Base-by-base conservation (phyloP, 2,329 filamentous ascomycete genomes). In the Dactylellina parvicollis region DNA sequence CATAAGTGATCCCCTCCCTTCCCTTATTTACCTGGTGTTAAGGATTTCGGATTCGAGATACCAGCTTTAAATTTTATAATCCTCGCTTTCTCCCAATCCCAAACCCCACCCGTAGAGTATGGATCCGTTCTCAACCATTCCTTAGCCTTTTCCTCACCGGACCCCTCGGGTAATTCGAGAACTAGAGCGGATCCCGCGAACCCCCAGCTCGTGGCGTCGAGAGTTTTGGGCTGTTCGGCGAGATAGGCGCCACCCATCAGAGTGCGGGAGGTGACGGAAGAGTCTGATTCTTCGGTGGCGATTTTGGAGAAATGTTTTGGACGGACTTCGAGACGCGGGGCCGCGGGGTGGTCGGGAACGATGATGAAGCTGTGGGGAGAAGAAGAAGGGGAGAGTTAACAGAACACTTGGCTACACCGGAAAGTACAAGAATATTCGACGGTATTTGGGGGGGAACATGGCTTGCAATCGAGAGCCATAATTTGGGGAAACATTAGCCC, bases 81-180 rank as follows among this genome's bases (percentile, higher is more conserved):
- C 38, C 62, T 67, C 14, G 62, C 69, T 14, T 67, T 74, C 30
- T 74, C 69, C 54, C 54, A 65, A 56, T 74, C 69, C 69, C 69
- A 74, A 36, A 74, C 69, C 1, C 60, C 69, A 32, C 62, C 69
- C 3, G 44, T 67, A 4, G 55, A 49, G 36, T 74, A 74, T 38
- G 69, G 69, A 42, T 74, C 69, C 32, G 34, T 62, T 10, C 34
- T 52, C 10, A 74, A 26, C 60, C 62, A 74, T 22, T 74, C 61
- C 38, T 30, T 62, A 5, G 52, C 69, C 22, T 14, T 42, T 8
- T 67, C 69, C 18, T 74, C 69, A 12, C 62, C 69, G 16, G 54
- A 55, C 12, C 60, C 69, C 4, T 46, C 56, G 14, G 60, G 60
- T 14, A 74, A 38, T 50, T 74, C 69, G 22, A 74, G 54, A 2